A percentile compares a stretch with the other conserved stretches of the same genome.
Evolutionary conservation across 2,329 filamentous ascomycete species (phyloP).

Genomic region (Cercospora sp.): DNA sequence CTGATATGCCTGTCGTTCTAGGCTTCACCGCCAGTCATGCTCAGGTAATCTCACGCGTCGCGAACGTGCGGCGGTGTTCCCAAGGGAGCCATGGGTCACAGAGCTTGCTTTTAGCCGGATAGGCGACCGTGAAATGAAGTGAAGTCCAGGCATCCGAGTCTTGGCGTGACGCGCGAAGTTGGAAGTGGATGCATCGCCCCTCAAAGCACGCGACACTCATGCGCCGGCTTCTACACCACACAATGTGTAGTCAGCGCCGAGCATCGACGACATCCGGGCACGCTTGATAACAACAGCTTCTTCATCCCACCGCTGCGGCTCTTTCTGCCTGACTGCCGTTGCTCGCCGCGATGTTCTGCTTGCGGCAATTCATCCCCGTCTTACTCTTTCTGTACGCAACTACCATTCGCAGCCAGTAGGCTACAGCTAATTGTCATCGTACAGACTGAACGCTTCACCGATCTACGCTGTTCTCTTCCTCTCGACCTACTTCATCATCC

Average conservation of each 20-base stretch:
- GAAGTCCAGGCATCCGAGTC: not conserved
- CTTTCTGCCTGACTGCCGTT: not conserved
- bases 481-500: constrained; percentile 90
- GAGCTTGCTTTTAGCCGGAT: not conserved
- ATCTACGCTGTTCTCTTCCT: constrained; percentile 58
- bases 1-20: not conserved
- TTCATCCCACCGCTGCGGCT: not conserved
- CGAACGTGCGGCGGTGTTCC: not conserved
- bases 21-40: not conserved
- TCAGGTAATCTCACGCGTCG: not conserved
- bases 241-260: not conserved
- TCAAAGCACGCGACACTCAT: constrained; percentile 1
- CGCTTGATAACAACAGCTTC: not conserved
- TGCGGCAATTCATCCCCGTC: constrained; percentile 5
- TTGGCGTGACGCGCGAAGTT: not conserved
- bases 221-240: not conserved
- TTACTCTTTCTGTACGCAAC: constrained; percentile 9
- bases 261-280: not conserved
- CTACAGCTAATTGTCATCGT: not conserved
- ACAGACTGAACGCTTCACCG: constrained; percentile 41
- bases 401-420: not conserved
- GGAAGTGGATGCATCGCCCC: not conserved
- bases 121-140: not conserved
- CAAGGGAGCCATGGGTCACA: not conserved
- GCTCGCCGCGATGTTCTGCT: constrained; percentile 3